Conservation (phyloP, 2,329 filamentous ascomycete species). For the Diaporthe ilicicola region DNA sequence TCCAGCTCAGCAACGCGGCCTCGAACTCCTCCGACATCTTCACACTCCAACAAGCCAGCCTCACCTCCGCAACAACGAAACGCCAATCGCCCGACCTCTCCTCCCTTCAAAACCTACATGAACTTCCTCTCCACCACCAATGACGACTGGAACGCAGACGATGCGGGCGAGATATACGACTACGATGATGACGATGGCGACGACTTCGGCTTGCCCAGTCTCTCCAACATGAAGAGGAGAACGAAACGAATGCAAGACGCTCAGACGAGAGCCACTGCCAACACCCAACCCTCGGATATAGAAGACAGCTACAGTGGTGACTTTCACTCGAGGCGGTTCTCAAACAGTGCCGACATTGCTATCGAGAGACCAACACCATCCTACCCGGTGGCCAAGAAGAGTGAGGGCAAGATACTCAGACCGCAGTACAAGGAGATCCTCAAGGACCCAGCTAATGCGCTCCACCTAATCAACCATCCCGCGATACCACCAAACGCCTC, state of each 20-base stretch:
- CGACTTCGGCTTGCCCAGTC: conserved; percentile 92
- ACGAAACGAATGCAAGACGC: conserved; percentile 60
- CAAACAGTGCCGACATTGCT: conserved; percentile 92
- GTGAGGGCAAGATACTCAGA: conserved; percentile 92
- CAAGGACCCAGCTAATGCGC: conserved; percentile 86
- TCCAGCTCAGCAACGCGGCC: conserved; percentile 68
- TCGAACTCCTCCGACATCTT: conserved; percentile 75
- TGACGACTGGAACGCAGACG: conserved; percentile 81
- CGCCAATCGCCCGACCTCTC: conserved; percentile 64
- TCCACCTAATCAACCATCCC: conserved; percentile 93
- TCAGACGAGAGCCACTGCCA: conserved; percentile 45
- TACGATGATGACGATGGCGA: conserved; percentile 92
- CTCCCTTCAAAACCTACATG: conserved; percentile 78
- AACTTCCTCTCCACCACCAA: conserved; percentile 84
- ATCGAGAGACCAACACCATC: conserved; percentile 84
- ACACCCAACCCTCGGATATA: conserved; percentile 32
- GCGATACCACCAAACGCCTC: conserved; percentile 76
- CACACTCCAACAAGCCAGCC: conserved; percentile 55
- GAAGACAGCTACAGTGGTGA: conserved; percentile 20
- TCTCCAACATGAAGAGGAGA: conserved; percentile 89
- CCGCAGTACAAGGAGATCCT: conserved; percentile 98
- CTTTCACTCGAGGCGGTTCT: conserved; percentile 57
- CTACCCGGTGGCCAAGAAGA: conserved; percentile 89
- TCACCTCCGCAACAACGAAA: conserved; percentile 50
- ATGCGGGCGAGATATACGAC: conserved; percentile 77